These are phyloP conservation scores for Anisodus tanguticus DNA, from an alignment of 257 asterid species.

Conservation along the genomic window DNA sequence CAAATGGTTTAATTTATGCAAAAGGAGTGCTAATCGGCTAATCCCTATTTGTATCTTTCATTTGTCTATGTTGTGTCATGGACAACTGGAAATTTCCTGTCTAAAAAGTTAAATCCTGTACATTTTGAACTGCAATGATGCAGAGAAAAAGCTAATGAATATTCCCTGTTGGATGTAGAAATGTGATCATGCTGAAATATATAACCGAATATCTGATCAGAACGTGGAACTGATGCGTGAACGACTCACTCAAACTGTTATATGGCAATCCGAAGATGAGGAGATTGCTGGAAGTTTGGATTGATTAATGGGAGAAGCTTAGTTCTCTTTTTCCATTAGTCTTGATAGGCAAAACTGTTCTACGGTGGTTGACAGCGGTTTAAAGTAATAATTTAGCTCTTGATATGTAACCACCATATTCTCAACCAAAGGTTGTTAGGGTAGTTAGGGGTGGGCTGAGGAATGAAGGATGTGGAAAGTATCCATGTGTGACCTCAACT, in stretches of 20 bases:
- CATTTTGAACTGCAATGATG: too few species aligned
- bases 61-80: neutral
- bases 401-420: neutral
- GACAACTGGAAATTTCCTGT: neutral
- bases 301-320: slow-evolving; percentile 25
- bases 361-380: neutral
- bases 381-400: neutral
- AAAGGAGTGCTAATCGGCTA: neutral
- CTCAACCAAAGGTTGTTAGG: neutral
- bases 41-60: neutral
- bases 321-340: neutral
- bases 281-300: slow-evolving; percentile 38
- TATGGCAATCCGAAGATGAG: slow-evolving; percentile 64
- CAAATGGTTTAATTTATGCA: neutral
- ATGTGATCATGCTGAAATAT: slow-evolving; percentile 63
- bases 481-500: neutral
- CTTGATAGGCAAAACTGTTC: neutral
- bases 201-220: slow-evolving; percentile 60
- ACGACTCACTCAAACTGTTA: slow-evolving; percentile 59
- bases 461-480: neutral
- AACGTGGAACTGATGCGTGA: slow-evolving; percentile 73
- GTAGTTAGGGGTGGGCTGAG: neutral
- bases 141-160: neutral
- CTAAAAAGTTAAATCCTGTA: neutral
- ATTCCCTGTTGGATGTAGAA: slow-evolving; percentile 42